phyloP scores from a whole-genome alignment of 108 stramenopile genomes.

The Cyclostephanos invisitatus region DNA sequence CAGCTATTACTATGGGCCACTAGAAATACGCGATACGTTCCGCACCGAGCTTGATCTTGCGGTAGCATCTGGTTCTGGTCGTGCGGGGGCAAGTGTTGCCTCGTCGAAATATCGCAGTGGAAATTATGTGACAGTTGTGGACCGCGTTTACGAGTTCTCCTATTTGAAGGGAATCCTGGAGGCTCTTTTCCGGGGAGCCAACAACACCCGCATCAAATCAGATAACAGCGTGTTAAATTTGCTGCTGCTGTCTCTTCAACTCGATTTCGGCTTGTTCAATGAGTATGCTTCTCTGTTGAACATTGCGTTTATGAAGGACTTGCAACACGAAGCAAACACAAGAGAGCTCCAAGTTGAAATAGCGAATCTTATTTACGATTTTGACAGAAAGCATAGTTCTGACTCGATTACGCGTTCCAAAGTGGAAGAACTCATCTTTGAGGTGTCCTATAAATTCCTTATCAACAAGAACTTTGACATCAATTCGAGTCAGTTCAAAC shows the following conservation, averaged over 20 bases:
- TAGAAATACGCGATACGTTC: constrained; percentile 39
- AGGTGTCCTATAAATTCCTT: constrained; percentile 59
- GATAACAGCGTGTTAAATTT: constrained; percentile 56
- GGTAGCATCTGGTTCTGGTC: constrained; percentile 32
- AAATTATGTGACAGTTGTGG: constrained; percentile 34
- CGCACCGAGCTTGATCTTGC: constrained; percentile 51
- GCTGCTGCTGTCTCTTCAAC: constrained; percentile 46
- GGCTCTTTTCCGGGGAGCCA: constrained; percentile 32
- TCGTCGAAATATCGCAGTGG: constrained; percentile 7
- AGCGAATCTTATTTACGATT: constrained; percentile 54
- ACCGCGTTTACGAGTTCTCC: constrained; percentile 54
- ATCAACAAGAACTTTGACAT: constrained; percentile 55
- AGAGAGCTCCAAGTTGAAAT: constrained; percentile 57
- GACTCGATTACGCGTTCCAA: constrained; percentile 52
- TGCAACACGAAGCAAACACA: constrained; percentile 53
- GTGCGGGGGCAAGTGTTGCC: constrained; percentile 37
- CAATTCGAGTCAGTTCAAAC: constrained; percentile 43
- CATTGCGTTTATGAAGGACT: constrained; percentile 53
- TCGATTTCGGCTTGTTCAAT: constrained; percentile 58
- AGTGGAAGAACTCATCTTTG: constrained; percentile 53
- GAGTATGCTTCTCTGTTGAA: constrained; percentile 49
- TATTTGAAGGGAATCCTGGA: constrained; percentile 47
- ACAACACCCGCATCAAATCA: constrained; percentile 40
- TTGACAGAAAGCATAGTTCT: constrained; percentile 45
- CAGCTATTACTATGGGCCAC: constrained; percentile 55